A percentile compares a stretch with the other conserved stretches of the same genome.
phyloP scores from a whole-genome alignment of 1,284 basidiomycete species.

The Peniophora sp. region DNA sequence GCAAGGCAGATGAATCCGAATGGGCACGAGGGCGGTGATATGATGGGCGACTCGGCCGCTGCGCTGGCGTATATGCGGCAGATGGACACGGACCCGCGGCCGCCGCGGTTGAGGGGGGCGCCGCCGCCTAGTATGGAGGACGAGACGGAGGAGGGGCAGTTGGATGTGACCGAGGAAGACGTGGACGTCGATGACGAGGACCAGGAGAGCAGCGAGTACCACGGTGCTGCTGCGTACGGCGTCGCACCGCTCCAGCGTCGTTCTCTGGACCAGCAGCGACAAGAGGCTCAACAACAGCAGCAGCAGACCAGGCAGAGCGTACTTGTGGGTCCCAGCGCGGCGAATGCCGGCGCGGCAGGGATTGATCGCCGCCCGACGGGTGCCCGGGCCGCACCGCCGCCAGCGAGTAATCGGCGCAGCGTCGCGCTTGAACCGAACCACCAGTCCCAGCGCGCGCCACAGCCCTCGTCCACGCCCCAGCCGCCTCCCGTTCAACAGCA shows the following conservation, averaged over 20 bases:
- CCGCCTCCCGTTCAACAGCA: constrained; percentile 11
- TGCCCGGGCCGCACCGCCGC: constrained; percentile 65
- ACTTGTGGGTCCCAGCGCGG: background rate
- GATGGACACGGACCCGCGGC: constrained; percentile 28
- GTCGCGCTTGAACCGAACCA: background rate
- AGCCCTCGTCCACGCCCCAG: constrained; percentile 8
- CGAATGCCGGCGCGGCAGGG: constrained; percentile 25
- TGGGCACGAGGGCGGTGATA: too few relatives aligned
- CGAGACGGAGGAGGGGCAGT: background rate
- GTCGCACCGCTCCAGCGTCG: too few relatives aligned
- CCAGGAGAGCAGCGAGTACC: constrained; percentile 16
- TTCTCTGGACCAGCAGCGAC: too few relatives aligned
- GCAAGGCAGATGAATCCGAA: too few relatives aligned
- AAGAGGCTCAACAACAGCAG: too few relatives aligned
- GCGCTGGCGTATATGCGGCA: constrained; percentile 67
- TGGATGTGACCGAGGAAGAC: background rate
- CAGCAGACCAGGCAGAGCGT: constrained; percentile 7
- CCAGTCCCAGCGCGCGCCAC: constrained; percentile 5
- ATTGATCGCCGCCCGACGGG: constrained; percentile 56
- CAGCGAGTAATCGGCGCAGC: constrained; percentile 9
- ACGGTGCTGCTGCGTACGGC: constrained; percentile 3
- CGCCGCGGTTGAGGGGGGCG: constrained; percentile 12
- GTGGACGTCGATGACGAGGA: constrained; percentile 18
- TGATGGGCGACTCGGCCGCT: constrained; percentile 43
- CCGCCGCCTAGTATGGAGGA: constrained; percentile 3